Evolutionary conservation across 495 filamentous ascomycete species (phyloP).

Genomic region (Evernia prunastri): DNA sequence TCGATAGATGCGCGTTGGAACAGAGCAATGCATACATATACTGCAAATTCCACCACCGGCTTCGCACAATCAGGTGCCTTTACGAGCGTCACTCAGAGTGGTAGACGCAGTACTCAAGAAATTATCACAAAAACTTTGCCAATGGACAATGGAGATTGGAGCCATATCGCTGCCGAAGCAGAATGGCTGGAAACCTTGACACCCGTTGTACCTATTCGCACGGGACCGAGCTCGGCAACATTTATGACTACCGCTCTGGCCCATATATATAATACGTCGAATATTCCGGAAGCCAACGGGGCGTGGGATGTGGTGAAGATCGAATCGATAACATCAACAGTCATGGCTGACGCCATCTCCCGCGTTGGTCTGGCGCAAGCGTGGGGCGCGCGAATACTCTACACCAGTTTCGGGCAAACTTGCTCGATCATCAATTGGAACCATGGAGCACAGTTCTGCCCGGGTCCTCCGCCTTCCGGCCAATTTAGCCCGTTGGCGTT

Average conservation of each 20-base stretch:
- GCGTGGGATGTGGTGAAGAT: background rate
- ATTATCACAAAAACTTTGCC: background rate
- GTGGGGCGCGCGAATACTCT: background rate
- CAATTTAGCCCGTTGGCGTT: background rate
- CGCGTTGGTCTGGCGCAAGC: background rate
- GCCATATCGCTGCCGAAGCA: slow-evolving; percentile 8
- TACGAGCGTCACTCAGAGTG: background rate
- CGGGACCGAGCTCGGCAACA: too few relatives aligned
- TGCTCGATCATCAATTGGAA: background rate
- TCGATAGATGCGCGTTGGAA: slow-evolving; percentile 20
- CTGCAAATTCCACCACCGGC: background rate
- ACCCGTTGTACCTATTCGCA: background rate
- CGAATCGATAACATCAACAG: background rate
- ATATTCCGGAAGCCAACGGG: background rate
- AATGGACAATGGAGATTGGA: slow-evolving; percentile 15
- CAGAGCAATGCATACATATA: slow-evolving; percentile 6
- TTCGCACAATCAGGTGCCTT: background rate
- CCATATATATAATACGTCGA: background rate
- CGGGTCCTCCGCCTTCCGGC: background rate
- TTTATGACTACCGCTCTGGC: background rate
- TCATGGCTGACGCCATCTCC: background rate
- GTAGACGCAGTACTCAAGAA: background rate
- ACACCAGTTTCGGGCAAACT: background rate
- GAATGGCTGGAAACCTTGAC: slow-evolving; percentile 11
- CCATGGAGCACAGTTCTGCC: too few relatives aligned